Evolutionary conservation across 2,329 filamentous ascomycete genomes (phyloP).

Genomic region (Neoscytalidium dimidiatum): DNA sequence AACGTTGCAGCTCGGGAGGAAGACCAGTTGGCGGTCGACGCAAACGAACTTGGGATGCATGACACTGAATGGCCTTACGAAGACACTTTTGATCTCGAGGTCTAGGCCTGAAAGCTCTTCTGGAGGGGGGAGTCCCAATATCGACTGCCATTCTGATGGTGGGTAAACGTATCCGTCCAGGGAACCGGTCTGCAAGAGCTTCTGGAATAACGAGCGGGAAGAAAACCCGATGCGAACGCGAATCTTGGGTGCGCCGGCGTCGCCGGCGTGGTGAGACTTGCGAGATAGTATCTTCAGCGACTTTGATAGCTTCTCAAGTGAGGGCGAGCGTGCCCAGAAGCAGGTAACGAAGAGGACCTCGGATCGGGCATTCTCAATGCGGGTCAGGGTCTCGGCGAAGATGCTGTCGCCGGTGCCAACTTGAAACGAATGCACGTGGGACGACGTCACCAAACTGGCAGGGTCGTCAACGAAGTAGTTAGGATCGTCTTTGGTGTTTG

Average conservation of each 20-base stretch:
- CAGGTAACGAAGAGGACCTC: slow-evolving; percentile 79
- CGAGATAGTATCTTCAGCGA: slow-evolving; percentile 62
- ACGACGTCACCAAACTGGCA: slow-evolving; percentile 35
- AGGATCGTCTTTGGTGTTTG: slow-evolving; percentile 31
- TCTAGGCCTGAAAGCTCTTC: slow-evolving; percentile 62
- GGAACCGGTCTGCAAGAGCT: slow-evolving; percentile 71
- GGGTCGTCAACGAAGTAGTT: slow-evolving; percentile 43
- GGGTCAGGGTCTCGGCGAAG: slow-evolving; percentile 56
- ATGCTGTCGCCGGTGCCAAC: slow-evolving; percentile 49
- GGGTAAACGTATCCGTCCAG: slow-evolving; percentile 63
- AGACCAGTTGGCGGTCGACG: slow-evolving; percentile 66
- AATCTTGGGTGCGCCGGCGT: slow-evolving; percentile 45
- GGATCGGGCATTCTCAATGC: slow-evolving; percentile 59
- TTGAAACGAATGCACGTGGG: slow-evolving; percentile 38
- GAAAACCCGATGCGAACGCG: slow-evolving; percentile 76
- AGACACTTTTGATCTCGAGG: slow-evolving; percentile 73
- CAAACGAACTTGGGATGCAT: slow-evolving; percentile 86
- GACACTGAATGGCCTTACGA: slow-evolving; percentile 79
- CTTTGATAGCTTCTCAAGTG: slow-evolving; percentile 58
- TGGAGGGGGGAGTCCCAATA: slow-evolving; percentile 64
- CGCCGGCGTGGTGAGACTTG: slow-evolving; percentile 39
- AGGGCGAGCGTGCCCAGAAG: slow-evolving; percentile 73
- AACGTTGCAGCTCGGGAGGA: slow-evolving; percentile 79
- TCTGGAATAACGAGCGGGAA: slow-evolving; percentile 70
- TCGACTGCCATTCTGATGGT: slow-evolving; percentile 58